Evolutionary conservation across 2,329 filamentous ascomycete species (phyloP).

Genomic region (Fusarium sp.): DNA sequence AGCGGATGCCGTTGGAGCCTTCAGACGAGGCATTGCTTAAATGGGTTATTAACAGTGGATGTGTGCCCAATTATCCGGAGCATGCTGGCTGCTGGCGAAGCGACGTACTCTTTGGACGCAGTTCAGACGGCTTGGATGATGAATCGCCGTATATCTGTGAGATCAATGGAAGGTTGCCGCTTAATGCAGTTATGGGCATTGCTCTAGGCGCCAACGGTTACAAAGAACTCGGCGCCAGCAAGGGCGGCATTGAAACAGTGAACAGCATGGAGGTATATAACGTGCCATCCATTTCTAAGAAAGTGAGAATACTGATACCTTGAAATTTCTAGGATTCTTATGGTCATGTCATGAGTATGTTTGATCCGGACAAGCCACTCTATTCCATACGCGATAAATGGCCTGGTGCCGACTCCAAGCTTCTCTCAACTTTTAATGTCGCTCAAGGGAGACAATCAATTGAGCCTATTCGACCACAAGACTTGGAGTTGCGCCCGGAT

Average conservation of each 20-base stretch:
- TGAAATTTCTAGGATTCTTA: conserved; percentile 1
- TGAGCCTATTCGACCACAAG: conserved; percentile 9
- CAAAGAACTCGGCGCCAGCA: conserved; percentile 12
- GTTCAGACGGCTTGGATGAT: neutral
- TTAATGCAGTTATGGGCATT: conserved; percentile 21
- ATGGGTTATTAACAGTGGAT: conserved; percentile 14
- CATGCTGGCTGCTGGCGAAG: conserved; percentile 35
- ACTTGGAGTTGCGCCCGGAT: conserved; percentile 22
- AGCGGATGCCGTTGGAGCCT: conserved; percentile 32
- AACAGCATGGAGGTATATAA: conserved; percentile 19
- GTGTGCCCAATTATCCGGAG: conserved; percentile 6
- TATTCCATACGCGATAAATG: conserved; percentile 20
- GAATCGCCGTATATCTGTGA: conserved; percentile 28
- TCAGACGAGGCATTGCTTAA: conserved; percentile 19
- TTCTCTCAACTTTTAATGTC: conserved; percentile 1
- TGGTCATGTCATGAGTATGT: conserved; percentile 9
- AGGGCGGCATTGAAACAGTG: conserved; percentile 7
- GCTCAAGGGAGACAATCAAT: neutral
- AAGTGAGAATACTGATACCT: neutral
- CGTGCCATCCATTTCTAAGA: rapidly evolving
- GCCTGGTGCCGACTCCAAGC: conserved; percentile 25
- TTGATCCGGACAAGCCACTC: conserved; percentile 17
- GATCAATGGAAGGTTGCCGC: conserved; percentile 31
- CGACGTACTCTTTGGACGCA: conserved; percentile 29
- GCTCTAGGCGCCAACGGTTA: conserved; percentile 3